These are phyloP conservation scores for Bombardia bombarda DNA, from an alignment of 495 filamentous ascomycete genomes.

Conservation along the genomic window DNA sequence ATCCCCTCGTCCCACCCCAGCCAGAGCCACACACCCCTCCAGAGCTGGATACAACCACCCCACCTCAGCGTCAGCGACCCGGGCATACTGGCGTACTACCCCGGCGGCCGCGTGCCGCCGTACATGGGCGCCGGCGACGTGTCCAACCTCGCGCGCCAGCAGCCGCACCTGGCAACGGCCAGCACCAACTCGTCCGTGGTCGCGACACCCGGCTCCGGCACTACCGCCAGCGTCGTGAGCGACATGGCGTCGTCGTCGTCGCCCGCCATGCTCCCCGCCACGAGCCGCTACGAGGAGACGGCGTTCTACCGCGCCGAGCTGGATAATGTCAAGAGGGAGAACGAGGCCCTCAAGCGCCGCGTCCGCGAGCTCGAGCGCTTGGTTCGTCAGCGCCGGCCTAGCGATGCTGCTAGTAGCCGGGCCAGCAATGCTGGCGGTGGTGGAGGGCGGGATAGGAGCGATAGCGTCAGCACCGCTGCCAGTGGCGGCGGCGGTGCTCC, in stretches of 20 bases:
- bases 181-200: conserved; percentile 6
- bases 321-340: conserved; percentile 69
- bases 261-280: conserved; percentile 41
- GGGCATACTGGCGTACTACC: conserved; percentile 23
- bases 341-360: conserved; percentile 64
- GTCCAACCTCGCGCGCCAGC: too few relatives aligned
- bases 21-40: neutral
- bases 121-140: too few relatives aligned
- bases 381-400: conserved; percentile 36
- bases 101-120: conserved; percentile 9
- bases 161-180: too few relatives aligned
- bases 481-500: conserved; percentile 32
- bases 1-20: neutral
- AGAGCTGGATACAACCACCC: conserved; percentile 13
- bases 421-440: conserved; percentile 6
- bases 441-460: conserved; percentile 19
- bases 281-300: conserved; percentile 63
- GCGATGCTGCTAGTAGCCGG: conserved; percentile 33
- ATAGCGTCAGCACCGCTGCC: conserved; percentile 31
- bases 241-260: conserved; percentile 28
- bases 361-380: conserved; percentile 64
- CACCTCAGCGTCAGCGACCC: conserved; percentile 15
- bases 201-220: conserved; percentile 14
- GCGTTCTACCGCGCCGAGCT: conserved; percentile 61
- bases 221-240: too few relatives aligned